Evolutionary conservation across 116 monocot species (phyloP).

Genomic region (Iris pallida): DNA sequence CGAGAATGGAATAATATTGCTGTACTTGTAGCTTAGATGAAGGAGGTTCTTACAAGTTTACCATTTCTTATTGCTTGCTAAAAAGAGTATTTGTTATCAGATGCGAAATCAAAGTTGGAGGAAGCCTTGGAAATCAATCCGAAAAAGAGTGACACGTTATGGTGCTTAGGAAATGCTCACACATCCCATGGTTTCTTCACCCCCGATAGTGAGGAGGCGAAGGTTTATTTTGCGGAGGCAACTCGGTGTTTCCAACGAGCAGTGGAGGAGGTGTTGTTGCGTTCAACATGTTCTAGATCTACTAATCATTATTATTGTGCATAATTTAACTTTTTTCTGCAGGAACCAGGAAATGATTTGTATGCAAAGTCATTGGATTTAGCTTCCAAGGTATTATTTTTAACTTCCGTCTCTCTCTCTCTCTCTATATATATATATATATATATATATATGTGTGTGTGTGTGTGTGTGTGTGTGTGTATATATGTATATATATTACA

Average conservation of each 20-base stretch:
- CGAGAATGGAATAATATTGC: too few species aligned
- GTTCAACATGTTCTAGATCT: neutral
- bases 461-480: too few species aligned
- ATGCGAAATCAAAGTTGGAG: slow-evolving; percentile 43
- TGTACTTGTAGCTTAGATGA: too few species aligned
- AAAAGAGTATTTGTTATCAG: slow-evolving; percentile 1
- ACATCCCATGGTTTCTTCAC: slow-evolving; percentile 39
- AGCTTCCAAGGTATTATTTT: slow-evolving; percentile 42
- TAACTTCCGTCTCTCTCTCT: too few species aligned
- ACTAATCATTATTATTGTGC: neutral
- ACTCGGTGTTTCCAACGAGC: slow-evolving; percentile 40
- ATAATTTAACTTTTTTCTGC: slow-evolving; percentile 3
- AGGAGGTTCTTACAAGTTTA: too few species aligned
- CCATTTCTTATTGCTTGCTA: too few species aligned
- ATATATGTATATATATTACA: too few species aligned
- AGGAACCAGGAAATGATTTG: slow-evolving; percentile 78
- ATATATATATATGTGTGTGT: too few species aligned
- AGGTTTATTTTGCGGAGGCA: slow-evolving; percentile 36
- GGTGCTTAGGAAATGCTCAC: slow-evolving; percentile 57
- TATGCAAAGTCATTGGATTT: slow-evolving; percentile 78
- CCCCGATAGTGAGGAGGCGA: slow-evolving; percentile 24
- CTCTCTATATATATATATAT: too few species aligned
- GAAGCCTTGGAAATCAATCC: slow-evolving; percentile 47
- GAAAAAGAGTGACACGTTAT: slow-evolving; percentile 33
- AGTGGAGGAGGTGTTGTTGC: slow-evolving; percentile 26